Evolutionary conservation across 768 basidiomycete species (phyloP).

Genomic region (Phaffia australis): DNA sequence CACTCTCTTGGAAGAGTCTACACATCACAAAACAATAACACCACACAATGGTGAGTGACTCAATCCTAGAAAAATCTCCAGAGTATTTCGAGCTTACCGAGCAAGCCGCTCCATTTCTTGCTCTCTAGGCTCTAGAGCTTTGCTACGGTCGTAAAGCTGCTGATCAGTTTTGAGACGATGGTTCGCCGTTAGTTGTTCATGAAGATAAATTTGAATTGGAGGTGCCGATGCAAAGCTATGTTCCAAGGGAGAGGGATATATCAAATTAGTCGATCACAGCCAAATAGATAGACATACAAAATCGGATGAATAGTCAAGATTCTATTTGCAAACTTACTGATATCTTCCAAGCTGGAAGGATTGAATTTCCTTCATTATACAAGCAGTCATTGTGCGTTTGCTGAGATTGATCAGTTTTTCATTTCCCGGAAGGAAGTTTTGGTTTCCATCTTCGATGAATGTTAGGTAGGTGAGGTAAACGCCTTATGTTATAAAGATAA

Average conservation of each 20-base stretch:
- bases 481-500: slow-evolving; percentile 45
- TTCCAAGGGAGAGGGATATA: background rate
- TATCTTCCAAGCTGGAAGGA: slow-evolving; percentile 87
- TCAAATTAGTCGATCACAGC: background rate
- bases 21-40: background rate
- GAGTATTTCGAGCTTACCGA: background rate
- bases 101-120: slow-evolving; percentile 63
- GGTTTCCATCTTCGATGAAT: slow-evolving; percentile 96
- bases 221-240: slow-evolving; percentile 51
- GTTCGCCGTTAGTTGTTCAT: slow-evolving; percentile 56
- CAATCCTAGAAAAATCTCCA: background rate
- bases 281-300: background rate
- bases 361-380: slow-evolving; percentile 92
- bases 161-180: slow-evolving; percentile 40
- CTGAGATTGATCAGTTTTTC: slow-evolving; percentile 72
- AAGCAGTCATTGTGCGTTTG: slow-evolving; percentile 90
- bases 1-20: slow-evolving; percentile 5
- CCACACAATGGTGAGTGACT: too few species aligned
- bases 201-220: slow-evolving; percentile 60
- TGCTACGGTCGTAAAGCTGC: slow-evolving; percentile 60
- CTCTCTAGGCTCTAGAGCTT: slow-evolving; percentile 84
- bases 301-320: too few species aligned
- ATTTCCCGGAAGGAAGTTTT: slow-evolving; percentile 59
- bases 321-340: slow-evolving; percentile 41
- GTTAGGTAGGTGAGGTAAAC: slow-evolving; percentile 91